Evolutionary conservation across 2,329 filamentous ascomycete genomes (phyloP).

Genomic region (Alternaria arborescens): DNA sequence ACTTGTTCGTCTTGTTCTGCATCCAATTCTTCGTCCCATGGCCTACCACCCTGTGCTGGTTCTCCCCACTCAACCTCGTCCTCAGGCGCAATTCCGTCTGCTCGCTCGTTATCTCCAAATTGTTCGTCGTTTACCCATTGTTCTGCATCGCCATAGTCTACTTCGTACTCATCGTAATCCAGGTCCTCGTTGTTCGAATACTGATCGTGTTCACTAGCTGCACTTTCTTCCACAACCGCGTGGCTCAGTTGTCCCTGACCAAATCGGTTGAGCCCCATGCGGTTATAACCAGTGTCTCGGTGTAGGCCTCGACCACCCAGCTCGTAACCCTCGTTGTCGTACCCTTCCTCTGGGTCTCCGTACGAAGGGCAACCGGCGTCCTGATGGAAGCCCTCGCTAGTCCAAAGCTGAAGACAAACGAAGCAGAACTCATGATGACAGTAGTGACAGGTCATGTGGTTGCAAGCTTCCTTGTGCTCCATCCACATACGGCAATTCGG

Average conservation of each 20-base stretch:
- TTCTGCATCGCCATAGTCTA: background rate
- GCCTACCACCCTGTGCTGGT: background rate
- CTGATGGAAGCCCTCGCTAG: background rate
- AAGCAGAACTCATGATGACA: conserved; percentile 25
- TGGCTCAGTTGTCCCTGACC: background rate
- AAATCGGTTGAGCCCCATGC: conserved; percentile 8
- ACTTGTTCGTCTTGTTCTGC: background rate
- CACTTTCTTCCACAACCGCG: background rate
- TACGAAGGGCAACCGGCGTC: conserved; percentile 10
- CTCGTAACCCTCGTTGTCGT: conserved; percentile 22
- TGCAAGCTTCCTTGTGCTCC: conserved; percentile 24
- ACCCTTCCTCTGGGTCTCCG: conserved; percentile 11
- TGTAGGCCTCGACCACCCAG: conserved; percentile 11
- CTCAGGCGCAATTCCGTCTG: background rate
- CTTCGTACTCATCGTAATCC: background rate
- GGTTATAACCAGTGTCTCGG: conserved; percentile 11
- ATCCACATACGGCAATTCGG: conserved; percentile 20
- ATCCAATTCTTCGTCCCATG: background rate
- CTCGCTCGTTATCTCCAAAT: background rate
- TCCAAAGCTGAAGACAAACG: conserved; percentile 18
- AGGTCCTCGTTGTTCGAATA: background rate
- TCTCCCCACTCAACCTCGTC: background rate
- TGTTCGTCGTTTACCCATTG: background rate
- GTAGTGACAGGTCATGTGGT: conserved; percentile 21
- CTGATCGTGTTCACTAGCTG: background rate